A percentile compares a stretch with the other conserved stretches of the same genome.
Conservation (phyloP, 2,329 filamentous ascomycete species). For the Talaromyces verruculosus region DNA sequence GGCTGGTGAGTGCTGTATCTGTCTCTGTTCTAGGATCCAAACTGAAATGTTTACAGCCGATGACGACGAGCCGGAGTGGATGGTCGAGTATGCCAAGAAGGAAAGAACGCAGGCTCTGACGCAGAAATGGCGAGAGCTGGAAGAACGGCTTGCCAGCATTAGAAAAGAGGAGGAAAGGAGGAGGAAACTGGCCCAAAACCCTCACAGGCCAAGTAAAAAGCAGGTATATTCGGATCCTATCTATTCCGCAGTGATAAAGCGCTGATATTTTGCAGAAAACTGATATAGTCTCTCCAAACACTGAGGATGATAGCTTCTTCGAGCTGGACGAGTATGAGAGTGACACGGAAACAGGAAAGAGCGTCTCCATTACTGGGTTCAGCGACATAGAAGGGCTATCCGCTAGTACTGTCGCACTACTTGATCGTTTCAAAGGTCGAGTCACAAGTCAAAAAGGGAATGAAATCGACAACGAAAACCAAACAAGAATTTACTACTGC, state of each 20-base stretch:
- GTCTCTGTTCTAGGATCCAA: too few species aligned
- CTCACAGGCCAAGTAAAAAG: slow-evolving; percentile 51
- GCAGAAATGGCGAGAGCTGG: slow-evolving; percentile 68
- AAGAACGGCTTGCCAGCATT: slow-evolving; percentile 66
- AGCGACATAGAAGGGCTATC: slow-evolving; percentile 57
- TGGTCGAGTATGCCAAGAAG: slow-evolving; percentile 71
- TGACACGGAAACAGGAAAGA: slow-evolving; percentile 51
- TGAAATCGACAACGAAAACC: slow-evolving; percentile 60
- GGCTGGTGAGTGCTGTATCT: slow-evolving; percentile 36
- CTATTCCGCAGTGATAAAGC: not conserved
- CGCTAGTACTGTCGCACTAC: slow-evolving; percentile 70
- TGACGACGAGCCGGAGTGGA: slow-evolving; percentile 78
- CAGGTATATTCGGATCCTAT: slow-evolving; percentile 32
- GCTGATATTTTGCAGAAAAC: slow-evolving; percentile 30
- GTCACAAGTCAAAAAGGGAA: slow-evolving; percentile 39
- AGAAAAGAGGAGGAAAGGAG: slow-evolving; percentile 62
- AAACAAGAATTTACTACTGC: slow-evolving; percentile 85
- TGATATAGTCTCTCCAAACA: slow-evolving; percentile 23
- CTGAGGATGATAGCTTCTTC: slow-evolving; percentile 66
- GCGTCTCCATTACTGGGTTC: slow-evolving; percentile 28
- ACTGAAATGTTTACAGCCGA: slow-evolving; percentile 30
- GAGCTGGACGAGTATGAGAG: slow-evolving; percentile 73
- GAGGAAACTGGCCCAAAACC: slow-evolving; percentile 51
- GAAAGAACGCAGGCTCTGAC: slow-evolving; percentile 67
- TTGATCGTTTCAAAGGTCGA: slow-evolving; percentile 64